Conservation (phyloP, 257 asterid species). For the Orobanche coerulescens region DNA sequence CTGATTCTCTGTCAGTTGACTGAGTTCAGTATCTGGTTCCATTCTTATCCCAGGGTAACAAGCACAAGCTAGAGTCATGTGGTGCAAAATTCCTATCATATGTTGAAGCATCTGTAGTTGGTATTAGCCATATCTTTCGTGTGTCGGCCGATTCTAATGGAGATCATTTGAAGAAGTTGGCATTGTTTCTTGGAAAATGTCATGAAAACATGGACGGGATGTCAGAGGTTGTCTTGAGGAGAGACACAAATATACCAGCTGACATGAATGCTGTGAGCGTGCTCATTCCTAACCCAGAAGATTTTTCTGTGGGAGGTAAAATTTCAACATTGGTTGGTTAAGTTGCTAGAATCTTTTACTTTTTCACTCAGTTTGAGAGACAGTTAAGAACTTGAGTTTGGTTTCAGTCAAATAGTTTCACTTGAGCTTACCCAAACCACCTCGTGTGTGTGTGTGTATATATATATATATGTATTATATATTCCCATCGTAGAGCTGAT, state of each 20-base stretch:
- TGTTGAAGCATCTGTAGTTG: conserved; percentile 72
- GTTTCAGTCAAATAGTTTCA: background rate
- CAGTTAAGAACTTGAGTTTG: background rate
- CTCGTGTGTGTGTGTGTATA: too few relatives aligned
- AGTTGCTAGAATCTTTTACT: conserved; percentile 15
- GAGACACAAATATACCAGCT: conserved; percentile 58
- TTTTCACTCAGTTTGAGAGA: conserved; percentile 1
- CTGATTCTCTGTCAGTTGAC: conserved; percentile 1
- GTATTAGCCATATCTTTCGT: conserved; percentile 70
- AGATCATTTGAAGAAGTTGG: conserved; percentile 63
- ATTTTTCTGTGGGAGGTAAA: conserved; percentile 47
- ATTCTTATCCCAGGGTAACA: conserved; percentile 36
- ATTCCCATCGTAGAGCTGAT: too few relatives aligned
- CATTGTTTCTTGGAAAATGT: conserved; percentile 56
- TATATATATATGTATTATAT: too few relatives aligned
- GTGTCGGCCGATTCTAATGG: conserved; percentile 61
- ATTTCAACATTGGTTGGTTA: conserved; percentile 11
- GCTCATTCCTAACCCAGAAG: conserved; percentile 61
- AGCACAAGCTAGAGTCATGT: conserved; percentile 26
- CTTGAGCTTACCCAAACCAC: background rate
- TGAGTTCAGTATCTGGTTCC: background rate
- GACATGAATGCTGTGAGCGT: conserved; percentile 80
- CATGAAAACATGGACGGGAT: conserved; percentile 49
- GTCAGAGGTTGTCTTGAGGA: conserved; percentile 68
- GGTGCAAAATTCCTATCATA: conserved; percentile 50